These are phyloP conservation scores for Pholiota conissans DNA, from an alignment of 768 basidiomycete species.

Conservation along the genomic window DNA sequence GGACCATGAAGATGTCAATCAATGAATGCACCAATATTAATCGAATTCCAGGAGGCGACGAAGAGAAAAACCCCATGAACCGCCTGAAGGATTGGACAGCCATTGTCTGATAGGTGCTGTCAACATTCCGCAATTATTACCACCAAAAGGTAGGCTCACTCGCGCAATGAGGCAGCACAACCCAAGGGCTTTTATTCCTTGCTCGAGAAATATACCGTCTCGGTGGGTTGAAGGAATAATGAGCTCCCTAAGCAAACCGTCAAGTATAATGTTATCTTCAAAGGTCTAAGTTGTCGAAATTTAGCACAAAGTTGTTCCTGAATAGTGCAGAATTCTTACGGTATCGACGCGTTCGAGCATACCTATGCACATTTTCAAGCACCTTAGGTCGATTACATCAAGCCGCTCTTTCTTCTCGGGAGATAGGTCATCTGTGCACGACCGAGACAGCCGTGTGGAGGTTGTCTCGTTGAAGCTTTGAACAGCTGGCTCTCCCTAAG, in stretches of 20 bases:
- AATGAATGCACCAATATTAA: constrained; percentile 73
- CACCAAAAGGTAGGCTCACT: constrained; percentile 31
- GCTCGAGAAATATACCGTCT: constrained; percentile 61
- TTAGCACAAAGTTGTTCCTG: not conserved
- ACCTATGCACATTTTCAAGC: constrained; percentile 74
- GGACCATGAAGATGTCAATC: constrained; percentile 86
- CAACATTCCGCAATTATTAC: too few species aligned
- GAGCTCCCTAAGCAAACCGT: constrained; percentile 72
- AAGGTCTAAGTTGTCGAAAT: constrained; percentile 45
- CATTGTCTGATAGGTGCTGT: constrained; percentile 22
- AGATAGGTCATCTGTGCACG: constrained; percentile 38
- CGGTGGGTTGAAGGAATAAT: constrained; percentile 85
- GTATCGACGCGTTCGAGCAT: constrained; percentile 86
- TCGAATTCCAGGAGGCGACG: constrained; percentile 64
- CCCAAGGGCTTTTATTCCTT: constrained; percentile 68
- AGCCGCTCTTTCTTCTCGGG: constrained; percentile 58
- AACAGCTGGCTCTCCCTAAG: constrained; percentile 11
- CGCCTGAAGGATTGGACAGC: constrained; percentile 50
- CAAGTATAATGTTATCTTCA: constrained; percentile 69
- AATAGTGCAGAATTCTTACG: constrained; percentile 42
- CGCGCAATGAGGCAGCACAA: constrained; percentile 76
- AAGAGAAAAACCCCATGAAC: constrained; percentile 62
- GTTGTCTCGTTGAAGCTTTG: constrained; percentile 28
- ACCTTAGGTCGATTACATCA: constrained; percentile 71
- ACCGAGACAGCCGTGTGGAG: constrained; percentile 21